Conservation (phyloP, 2,329 filamentous ascomycete genomes). For the Botryosphaeria agaves region DNA sequence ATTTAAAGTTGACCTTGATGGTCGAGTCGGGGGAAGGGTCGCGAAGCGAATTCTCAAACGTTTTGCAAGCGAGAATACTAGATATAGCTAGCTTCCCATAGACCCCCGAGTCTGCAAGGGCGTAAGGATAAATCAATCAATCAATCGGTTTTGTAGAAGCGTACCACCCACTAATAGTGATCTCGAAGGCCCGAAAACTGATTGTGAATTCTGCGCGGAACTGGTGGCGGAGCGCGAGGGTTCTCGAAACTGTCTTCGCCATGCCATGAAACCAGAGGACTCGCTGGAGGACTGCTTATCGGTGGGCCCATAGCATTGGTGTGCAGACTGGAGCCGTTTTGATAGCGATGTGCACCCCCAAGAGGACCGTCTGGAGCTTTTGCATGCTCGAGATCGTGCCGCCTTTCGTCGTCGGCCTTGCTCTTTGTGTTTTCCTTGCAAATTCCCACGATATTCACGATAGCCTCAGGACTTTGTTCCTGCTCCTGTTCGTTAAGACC, state of each 20-base stretch:
- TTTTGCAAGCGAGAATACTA: no score
- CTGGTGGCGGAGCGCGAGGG: constrained; percentile 78
- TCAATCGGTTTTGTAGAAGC: no score
- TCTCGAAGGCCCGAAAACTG: no score
- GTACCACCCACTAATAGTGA: no score
- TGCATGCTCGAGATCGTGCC: constrained; percentile 92
- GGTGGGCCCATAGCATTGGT: constrained; percentile 29
- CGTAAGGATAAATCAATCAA: no score
- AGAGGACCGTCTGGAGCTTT: no score
- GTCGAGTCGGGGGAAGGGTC: no score
- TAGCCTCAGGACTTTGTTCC: constrained; percentile 86
- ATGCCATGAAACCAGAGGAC: constrained; percentile 76
- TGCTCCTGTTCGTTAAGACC: constrained; percentile 94
- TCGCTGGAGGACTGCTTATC: constrained; percentile 61
- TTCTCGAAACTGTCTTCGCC: constrained; percentile 95
- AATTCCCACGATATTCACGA: constrained; percentile 89
- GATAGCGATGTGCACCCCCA: constrained; percentile 12
- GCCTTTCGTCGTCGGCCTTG: constrained; percentile 67
- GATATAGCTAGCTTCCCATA: no score
- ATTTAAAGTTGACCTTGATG: no score
- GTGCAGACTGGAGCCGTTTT: neutral
- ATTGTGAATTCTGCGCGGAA: no score
- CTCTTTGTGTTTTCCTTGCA: constrained; percentile 87
- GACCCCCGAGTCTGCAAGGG: no score
- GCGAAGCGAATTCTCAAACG: no score